phyloP scores from a whole-genome alignment of 495 filamentous ascomycete genomes.

The Pyronema omphalodes region DNA sequence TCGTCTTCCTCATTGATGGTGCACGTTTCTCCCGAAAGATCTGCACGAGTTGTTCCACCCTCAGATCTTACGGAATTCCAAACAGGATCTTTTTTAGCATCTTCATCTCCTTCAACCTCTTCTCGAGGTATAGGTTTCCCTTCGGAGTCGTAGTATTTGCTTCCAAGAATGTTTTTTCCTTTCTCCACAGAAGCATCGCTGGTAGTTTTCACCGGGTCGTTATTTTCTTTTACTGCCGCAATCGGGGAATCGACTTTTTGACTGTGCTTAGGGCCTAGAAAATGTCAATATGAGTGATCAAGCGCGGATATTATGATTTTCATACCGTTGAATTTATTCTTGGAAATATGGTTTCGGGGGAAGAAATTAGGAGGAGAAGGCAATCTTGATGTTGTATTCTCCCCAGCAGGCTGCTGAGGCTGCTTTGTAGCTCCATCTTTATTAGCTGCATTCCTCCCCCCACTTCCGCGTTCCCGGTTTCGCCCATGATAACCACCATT shows the following conservation, averaged over 20 bases:
- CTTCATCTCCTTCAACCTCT: conserved; percentile 5
- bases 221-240: too few relatives aligned
- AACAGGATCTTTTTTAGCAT: conserved; percentile 16
- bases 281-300: too few relatives aligned
- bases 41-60: conserved; percentile 14
- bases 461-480: background rate
- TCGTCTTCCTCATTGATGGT: conserved; percentile 12
- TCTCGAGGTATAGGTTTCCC: conserved; percentile 13
- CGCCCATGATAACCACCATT: conserved; percentile 1
- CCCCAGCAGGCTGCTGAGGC: background rate
- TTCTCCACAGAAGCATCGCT: background rate
- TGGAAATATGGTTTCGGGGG: background rate
- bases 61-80: conserved; percentile 16
- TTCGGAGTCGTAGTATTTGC: conserved; percentile 20
- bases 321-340: too few relatives aligned
- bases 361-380: conserved; percentile 3
- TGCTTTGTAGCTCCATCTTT: background rate
- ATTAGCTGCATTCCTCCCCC: background rate
- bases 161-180: conserved; percentile 5
- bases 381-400: background rate
- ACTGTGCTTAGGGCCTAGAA: too few relatives aligned
- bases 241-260: too few relatives aligned
- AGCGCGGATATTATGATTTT: too few relatives aligned
- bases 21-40: conserved; percentile 7
- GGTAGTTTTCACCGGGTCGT: background rate